Base-by-base conservation (phyloP, 306 rosid genomes). In the Vigna radiata region DNA sequence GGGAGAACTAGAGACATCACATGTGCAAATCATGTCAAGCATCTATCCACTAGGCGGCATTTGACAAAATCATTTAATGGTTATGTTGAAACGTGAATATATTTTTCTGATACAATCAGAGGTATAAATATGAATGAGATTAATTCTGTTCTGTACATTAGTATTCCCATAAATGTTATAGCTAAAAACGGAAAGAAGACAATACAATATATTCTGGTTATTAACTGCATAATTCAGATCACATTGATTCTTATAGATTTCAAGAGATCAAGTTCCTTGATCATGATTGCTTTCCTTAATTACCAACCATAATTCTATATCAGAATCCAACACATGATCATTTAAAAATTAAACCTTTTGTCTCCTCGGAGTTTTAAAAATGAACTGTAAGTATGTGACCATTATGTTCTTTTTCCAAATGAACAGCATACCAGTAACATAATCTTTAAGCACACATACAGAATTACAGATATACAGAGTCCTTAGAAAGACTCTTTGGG, bases 391-490 rank as follows among this genome's bases (percentile, higher is more conserved):
- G 13, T 66, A 15, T 58, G 29, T 44, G 21, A 48, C 53, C n/a
- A 18, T 53, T 5, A 7, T 29, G 61, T 13, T 29, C 4, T 47
- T 77, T 77, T 33, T 58, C 52, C 18, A 29, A 54, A 68, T 67
- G 11, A 41, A 65, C 29, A 1, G 14, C 73, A 52, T 36, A 41
- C 4, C 13, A 76, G 14, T 41, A 76, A n/a, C 19, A n/a, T 8
- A 49, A 49, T 71, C 17, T 71, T 36, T 41, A 58, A 50, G n/a
- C 48, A 50, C 65, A 79, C 49, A 71, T 16, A 70, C 39, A 47
- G 7, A 48, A 14, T 13, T 14, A 47, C 15, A 78, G 19, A 69
- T 68, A 18, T 41, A 67, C 17, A 77, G 60, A 16, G 59, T 43
- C 61, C 44, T 61, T n/a, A 68, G 3, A 60, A 29, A 79, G 52